A percentile compares a stretch with the other conserved stretches of the same genome.
phyloP scores from a whole-genome alignment of 768 basidiomycete genomes.

The Lactifluus pinguis region DNA sequence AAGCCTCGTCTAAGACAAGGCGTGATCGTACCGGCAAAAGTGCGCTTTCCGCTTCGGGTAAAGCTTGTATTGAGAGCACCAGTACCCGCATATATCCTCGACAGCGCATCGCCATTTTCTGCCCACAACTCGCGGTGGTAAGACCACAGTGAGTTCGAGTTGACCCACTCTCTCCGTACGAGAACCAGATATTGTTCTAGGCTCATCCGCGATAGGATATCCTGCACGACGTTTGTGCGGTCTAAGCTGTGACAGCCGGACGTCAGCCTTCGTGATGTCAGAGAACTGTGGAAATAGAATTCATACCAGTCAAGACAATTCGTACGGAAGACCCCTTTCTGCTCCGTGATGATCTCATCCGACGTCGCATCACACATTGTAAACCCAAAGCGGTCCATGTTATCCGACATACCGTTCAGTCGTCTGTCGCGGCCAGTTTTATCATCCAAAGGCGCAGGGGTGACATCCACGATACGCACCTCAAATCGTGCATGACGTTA shows the following conservation, averaged over 20 bases:
- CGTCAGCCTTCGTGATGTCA: neutral
- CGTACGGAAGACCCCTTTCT: conserved; percentile 86
- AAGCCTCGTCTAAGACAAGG: neutral
- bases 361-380: conserved; percentile 63
- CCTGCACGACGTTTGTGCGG: conserved; percentile 95
- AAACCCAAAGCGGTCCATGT: conserved; percentile 78
- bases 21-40: conserved; percentile 55
- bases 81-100: conserved; percentile 89
- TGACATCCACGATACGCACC: conserved; percentile 28
- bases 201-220: conserved; percentile 77
- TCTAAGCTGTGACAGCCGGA: conserved; percentile 55
- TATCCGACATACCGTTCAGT: conserved; percentile 46
- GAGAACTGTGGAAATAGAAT: neutral
- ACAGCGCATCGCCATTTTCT: conserved; percentile 89
- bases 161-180: conserved; percentile 68
- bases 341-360: conserved; percentile 72
- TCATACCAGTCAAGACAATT: conserved; percentile 90
- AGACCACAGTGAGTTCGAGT: conserved; percentile 63
- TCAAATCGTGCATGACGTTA: conserved; percentile 65
- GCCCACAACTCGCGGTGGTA: conserved; percentile 95
- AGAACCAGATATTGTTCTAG: conserved; percentile 78
- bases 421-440: conserved; percentile 28
- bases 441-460: neutral
- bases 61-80: conserved; percentile 93
- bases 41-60: conserved; percentile 90